These are phyloP conservation scores for Pleomassaria siparia DNA, from an alignment of 2,329 filamentous ascomycete genomes.

Conservation along the genomic window DNA sequence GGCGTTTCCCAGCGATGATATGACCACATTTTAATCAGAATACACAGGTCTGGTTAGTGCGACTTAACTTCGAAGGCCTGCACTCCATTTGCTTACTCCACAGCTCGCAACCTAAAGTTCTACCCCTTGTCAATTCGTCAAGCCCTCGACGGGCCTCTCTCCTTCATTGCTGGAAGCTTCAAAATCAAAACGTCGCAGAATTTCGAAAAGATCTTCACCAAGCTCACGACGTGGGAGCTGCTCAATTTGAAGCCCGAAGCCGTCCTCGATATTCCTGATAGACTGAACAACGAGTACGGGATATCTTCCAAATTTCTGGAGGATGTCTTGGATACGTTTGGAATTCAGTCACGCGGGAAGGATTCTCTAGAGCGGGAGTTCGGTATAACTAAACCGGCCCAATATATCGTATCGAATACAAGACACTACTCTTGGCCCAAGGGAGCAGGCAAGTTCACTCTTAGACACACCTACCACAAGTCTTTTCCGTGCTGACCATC, in stretches of 20 bases:
- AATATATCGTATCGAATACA: not conserved
- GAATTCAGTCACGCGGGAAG: not conserved
- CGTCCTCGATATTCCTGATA: not conserved
- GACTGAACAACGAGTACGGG: not conserved
- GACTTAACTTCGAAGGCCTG: not conserved
- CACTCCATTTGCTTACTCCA: not conserved
- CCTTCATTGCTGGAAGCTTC: not conserved
- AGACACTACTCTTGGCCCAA: not conserved
- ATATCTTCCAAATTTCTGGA: not conserved
- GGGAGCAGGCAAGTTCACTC: not conserved
- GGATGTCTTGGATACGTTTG: not conserved
- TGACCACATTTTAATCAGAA: not conserved
- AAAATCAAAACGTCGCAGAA: not conserved
- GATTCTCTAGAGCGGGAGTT: not conserved
- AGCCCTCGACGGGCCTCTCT: not conserved
- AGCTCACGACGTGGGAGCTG: not conserved
- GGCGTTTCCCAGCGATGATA: not conserved
- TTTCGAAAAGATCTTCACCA: not conserved
- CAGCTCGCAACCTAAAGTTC: not conserved
- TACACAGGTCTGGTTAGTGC: not conserved
- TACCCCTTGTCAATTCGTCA: not conserved
- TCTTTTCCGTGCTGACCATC: not conserved
- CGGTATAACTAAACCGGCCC: not conserved
- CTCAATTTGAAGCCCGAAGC: not conserved
- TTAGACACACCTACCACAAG: not conserved